Evolutionary conservation across 148 eudicot genomes (phyloP), one percentile per base, ranked within the genome.

Genomic region (Silene latifolia): DNA sequence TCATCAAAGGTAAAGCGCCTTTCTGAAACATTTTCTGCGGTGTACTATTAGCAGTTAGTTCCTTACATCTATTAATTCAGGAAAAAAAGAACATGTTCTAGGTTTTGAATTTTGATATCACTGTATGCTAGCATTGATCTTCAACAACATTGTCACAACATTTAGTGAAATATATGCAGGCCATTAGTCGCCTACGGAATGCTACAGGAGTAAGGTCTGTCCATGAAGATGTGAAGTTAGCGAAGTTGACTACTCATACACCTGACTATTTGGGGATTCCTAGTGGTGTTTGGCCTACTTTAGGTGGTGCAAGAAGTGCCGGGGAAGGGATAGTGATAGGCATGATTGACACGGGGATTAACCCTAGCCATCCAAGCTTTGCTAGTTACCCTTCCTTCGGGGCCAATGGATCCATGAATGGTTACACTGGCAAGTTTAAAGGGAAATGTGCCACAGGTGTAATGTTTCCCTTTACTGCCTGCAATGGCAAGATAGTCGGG

Each of bases 261-360:
- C 93, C 93, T 14, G 93, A 87, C 46, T 85, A 81, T 76, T 80
- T 87, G 27, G 89, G 90, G 7, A 79, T 89, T 51, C 79, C 89
- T 61, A 39, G 24, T 27, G 86, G 87, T 72, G 86, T 84, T 61
- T 89, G 93, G 93, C 90, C 86, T 27, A 57, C 71, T 14, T 65
- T 89, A 32, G 93, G 93, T 21, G 90, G 89, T 42, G 80, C 89
- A n/a, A 76, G 69, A 61, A 77, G 57, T 69, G 66, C 93, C 2
- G 93, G 90, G 20, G 83, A 83, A 21, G 89, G 90, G n/a, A 82
- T 87, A 35, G 90, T 89, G 58, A 87, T 87, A 69, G 93, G 93
- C 17, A 23, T 89, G 77, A 84, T 89, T 62, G 90, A 89, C 84
- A 89, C 93, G 0, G 93, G 93, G 68, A 86, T 89, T 59, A 86